Evolutionary conservation across 768 basidiomycete species (phyloP).

Genomic region (Saitozyma podzolica): DNA sequence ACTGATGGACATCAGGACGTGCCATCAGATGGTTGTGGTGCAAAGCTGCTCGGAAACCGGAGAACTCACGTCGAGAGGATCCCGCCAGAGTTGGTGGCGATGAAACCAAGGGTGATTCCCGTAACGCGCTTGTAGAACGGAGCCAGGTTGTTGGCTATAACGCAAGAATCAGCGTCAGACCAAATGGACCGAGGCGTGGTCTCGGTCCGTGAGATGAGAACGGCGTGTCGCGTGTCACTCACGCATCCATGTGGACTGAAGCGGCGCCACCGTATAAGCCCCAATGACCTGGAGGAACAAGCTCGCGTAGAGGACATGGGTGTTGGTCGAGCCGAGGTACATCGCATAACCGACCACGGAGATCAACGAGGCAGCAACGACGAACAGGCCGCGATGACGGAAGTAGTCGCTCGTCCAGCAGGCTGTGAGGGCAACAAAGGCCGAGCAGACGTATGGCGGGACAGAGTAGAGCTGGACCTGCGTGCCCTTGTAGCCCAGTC

Average conservation of each 20-base stretch:
- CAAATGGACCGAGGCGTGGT: neutral
- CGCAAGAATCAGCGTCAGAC: neutral
- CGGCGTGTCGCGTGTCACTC: neutral
- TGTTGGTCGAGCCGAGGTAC: slow-evolving; percentile 28
- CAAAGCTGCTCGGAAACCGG: no score
- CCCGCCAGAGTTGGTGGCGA: slow-evolving; percentile 33
- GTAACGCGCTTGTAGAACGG: slow-evolving; percentile 50
- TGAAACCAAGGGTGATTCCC: slow-evolving; percentile 42
- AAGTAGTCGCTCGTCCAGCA: slow-evolving; percentile 19
- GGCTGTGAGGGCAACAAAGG: slow-evolving; percentile 17
- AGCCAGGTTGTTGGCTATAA: slow-evolving; percentile 46
- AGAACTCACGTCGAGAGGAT: slow-evolving; percentile 29
- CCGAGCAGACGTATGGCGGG: slow-evolving; percentile 31
- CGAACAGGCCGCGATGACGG: slow-evolving; percentile 24
- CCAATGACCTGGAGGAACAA: slow-evolving; percentile 51
- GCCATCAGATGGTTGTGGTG: neutral
- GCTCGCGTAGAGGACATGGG: slow-evolving; percentile 37
- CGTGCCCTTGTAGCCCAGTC: slow-evolving; percentile 23
- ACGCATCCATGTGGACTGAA: slow-evolving; percentile 41
- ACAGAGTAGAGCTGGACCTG: slow-evolving; percentile 30
- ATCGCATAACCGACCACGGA: slow-evolving; percentile 27
- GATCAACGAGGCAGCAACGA: slow-evolving; percentile 19
- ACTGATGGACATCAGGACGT: slow-evolving; percentile 2
- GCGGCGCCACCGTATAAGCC: slow-evolving; percentile 40
- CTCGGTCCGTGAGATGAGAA: no score